Evolutionary conservation across 1,284 basidiomycete genomes (phyloP).

Genomic region (Apiotrichum akiyoshidainum): DNA sequence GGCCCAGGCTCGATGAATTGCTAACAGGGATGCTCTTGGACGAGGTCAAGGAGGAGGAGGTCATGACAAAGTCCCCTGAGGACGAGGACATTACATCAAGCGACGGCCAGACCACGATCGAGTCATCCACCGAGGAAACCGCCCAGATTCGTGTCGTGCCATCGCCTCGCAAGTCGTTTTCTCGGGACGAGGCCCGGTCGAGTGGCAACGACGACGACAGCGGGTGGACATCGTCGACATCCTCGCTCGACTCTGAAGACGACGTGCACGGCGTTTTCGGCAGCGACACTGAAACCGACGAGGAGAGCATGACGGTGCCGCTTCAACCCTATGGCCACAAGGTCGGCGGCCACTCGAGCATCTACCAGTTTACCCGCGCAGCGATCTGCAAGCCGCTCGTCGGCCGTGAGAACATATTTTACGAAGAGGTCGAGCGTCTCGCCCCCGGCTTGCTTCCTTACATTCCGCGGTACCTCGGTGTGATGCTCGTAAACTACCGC

Average conservation of each 20-base stretch:
- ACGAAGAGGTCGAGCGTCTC: constrained; percentile 91
- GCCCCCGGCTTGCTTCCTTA: constrained; percentile 86
- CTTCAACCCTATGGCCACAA: constrained; percentile 95
- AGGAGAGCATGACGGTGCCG: constrained; percentile 77
- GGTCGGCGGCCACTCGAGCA: constrained; percentile 93
- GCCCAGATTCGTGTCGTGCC: constrained; percentile 3
- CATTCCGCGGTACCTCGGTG: constrained; percentile 94
- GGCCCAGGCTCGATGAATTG: neutral
- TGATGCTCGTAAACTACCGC: constrained; percentile 95
- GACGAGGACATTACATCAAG: neutral
- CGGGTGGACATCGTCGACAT: constrained; percentile 13
- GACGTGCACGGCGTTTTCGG: constrained; percentile 4
- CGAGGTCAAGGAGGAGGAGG: constrained; percentile 13
- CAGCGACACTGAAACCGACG: constrained; percentile 28
- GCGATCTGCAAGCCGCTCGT: constrained; percentile 99
- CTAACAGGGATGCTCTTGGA: neutral
- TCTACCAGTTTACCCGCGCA: constrained; percentile 96
- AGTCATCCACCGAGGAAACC: neutral
- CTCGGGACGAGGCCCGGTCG: neutral
- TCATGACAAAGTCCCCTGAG: neutral
- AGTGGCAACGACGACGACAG: constrained; percentile 10
- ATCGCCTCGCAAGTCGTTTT: constrained; percentile 6
- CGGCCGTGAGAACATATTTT: constrained; percentile 94
- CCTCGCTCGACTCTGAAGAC: constrained; percentile 2
- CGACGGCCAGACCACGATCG: neutral